phyloP scores from a whole-genome alignment of 176 grass and related monocot genomes.

The Microstegium vimineum region DNA sequence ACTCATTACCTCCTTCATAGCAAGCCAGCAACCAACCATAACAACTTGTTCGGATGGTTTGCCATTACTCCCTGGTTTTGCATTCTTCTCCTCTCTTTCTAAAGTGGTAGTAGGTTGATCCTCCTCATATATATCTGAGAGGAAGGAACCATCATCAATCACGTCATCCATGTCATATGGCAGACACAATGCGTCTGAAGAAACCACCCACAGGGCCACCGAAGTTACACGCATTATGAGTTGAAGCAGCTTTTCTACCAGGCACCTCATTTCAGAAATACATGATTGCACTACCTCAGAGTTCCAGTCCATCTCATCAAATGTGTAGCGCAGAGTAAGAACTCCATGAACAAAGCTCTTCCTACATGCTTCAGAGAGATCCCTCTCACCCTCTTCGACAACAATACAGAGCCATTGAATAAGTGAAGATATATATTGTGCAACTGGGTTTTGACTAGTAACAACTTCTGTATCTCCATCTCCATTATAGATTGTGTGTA shows the following conservation, averaged over 20 bases:
- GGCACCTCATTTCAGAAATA: slow-evolving; percentile 58
- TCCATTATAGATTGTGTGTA: slow-evolving; percentile 23
- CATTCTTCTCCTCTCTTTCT: slow-evolving; percentile 38
- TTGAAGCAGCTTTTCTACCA: slow-evolving; percentile 84
- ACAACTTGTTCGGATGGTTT: slow-evolving; percentile 79
- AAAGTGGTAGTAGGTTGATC: slow-evolving; percentile 38
- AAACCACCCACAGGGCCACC: slow-evolving; percentile 91
- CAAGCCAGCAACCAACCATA: slow-evolving; percentile 99
- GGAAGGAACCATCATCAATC: slow-evolving; percentile 66
- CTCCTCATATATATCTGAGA: slow-evolving; percentile 53
- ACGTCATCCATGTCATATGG: slow-evolving; percentile 82
- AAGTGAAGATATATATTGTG: slow-evolving; percentile 70
- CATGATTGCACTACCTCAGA: slow-evolving; percentile 53
- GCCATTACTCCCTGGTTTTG: slow-evolving; percentile 43
- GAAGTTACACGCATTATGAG: slow-evolving; percentile 87
- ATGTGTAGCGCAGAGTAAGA: slow-evolving; percentile 87
- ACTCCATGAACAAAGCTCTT: slow-evolving; percentile 94
- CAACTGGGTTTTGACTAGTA: slow-evolving; percentile 50
- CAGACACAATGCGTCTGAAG: slow-evolving; percentile 89
- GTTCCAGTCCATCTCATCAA: slow-evolving; percentile 97
- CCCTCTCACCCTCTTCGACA: slow-evolving; percentile 76
- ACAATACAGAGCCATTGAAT: slow-evolving; percentile 75
- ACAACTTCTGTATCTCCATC: slow-evolving; percentile 43
- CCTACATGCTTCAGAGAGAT: slow-evolving; percentile 87
- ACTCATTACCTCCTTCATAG: slow-evolving; percentile 91